phyloP scores from a whole-genome alignment of 108 stramenopile genomes.

The Bacterosira constricta region DNA sequence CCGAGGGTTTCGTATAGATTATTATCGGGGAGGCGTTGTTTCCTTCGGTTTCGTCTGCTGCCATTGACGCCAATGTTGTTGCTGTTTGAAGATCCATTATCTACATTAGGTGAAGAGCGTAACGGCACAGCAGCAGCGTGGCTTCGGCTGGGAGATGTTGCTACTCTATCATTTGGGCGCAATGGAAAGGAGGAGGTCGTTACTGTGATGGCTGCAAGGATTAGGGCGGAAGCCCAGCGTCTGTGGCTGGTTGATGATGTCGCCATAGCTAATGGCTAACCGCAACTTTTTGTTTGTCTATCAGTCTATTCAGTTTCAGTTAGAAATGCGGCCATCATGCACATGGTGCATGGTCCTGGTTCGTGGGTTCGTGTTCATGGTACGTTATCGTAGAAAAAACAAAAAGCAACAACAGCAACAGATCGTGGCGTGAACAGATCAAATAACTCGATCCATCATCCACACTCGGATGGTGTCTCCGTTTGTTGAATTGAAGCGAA shows the following conservation, averaged over 20 bases:
- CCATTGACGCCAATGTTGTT: not conserved
- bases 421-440: no score
- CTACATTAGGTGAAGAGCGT: not conserved
- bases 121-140: not conserved
- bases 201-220: not conserved
- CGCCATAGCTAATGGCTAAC: not conserved
- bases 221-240: not conserved
- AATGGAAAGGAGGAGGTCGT: not conserved
- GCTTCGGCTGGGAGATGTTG: not conserved
- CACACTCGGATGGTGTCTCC: no score
- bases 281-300: no score
- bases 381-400: no score
- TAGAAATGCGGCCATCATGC: no score
- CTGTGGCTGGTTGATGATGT: not conserved
- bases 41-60: not conserved
- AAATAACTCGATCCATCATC: no score
- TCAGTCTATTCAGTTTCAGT: no score
- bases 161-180: not conserved
- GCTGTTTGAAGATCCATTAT: not conserved
- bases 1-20: slow-evolving; percentile 72
- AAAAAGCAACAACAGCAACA: no score
- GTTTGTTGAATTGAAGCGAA: no score
- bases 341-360: no score
- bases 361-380: no score
- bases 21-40: not conserved